Conservation (phyloP, 495 filamentous ascomycete species). For the Penicillium cosmopolitanum region DNA sequence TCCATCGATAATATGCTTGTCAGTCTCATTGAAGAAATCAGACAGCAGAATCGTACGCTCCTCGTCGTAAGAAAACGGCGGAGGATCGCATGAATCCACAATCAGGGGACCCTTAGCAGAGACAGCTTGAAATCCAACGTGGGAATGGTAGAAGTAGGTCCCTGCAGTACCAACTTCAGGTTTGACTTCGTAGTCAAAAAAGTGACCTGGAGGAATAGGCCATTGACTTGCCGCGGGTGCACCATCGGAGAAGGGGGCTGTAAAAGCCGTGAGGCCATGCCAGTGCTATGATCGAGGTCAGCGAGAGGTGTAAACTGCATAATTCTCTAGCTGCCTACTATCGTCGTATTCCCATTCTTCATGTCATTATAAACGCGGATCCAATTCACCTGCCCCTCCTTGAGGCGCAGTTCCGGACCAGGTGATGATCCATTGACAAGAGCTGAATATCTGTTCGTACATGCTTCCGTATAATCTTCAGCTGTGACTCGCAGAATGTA, state of each 20-base stretch:
- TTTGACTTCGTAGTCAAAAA: slow-evolving; percentile 64
- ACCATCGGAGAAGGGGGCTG: slow-evolving; percentile 61
- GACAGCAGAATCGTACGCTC: slow-evolving; percentile 56
- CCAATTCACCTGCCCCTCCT: slow-evolving; percentile 55
- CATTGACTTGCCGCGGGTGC: slow-evolving; percentile 56
- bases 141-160: slow-evolving; percentile 65
- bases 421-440: slow-evolving; percentile 59
- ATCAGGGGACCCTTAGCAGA: slow-evolving; percentile 57
- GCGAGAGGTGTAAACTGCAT: slow-evolving; percentile 24
- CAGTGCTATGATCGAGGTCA: slow-evolving; percentile 50
- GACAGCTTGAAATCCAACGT: slow-evolving; percentile 59
- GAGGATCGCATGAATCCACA: slow-evolving; percentile 45
- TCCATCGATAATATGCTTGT: slow-evolving; percentile 44
- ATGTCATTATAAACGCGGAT: slow-evolving; percentile 65
- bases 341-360: slow-evolving; percentile 53
- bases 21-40: slow-evolving; percentile 54
- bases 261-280: slow-evolving; percentile 59
- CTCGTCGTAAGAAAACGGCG: slow-evolving; percentile 57
- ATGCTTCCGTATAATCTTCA: slow-evolving; percentile 43
- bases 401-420: slow-evolving; percentile 52
- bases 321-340: slow-evolving; percentile 38
- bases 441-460: slow-evolving; percentile 44
- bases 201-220: slow-evolving; percentile 61
- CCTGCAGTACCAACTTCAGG: slow-evolving; percentile 53
- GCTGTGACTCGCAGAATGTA: slow-evolving; percentile 49